A percentile compares a stretch with the other conserved stretches of the same genome.
phyloP scores from a whole-genome alignment of 2,329 filamentous ascomycete genomes.

The Aspergillus vadensis region DNA sequence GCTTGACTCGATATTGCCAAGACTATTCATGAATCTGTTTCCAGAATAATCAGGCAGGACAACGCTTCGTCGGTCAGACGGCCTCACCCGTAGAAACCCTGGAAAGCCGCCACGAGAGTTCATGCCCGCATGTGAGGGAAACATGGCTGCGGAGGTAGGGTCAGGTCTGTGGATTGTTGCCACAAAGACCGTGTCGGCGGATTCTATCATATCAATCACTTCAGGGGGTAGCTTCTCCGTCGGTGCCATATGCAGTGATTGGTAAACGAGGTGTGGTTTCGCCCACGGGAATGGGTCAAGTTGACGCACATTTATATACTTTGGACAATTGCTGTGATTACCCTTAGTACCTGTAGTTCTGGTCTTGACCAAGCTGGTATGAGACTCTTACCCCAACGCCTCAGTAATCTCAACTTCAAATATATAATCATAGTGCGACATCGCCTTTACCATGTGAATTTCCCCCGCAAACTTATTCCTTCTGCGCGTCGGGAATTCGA shows the following conservation, averaged over 20 bases:
- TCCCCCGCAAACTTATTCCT: background rate
- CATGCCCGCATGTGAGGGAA: conserved; percentile 6
- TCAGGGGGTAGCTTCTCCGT: background rate
- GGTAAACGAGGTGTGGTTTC: background rate
- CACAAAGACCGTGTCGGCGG: conserved; percentile 8
- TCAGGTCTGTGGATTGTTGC: background rate
- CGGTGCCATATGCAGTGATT: background rate
- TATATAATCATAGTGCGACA: background rate
- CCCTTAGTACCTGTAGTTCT: no score
- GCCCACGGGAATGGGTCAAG: background rate
- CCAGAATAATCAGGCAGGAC: conserved; percentile 9
- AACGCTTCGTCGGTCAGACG: background rate
- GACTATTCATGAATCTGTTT: conserved; percentile 11
- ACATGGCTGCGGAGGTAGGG: background rate
- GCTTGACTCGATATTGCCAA: conserved; percentile 23
- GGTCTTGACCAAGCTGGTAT: no score
- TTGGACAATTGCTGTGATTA: conserved; percentile 3
- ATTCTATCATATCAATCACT: background rate
- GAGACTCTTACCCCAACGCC: background rate
- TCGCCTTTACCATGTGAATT: background rate
- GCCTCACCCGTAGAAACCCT: background rate
- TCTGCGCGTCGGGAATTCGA: background rate
- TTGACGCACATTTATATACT: conserved; percentile 7
- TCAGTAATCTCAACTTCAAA: background rate
- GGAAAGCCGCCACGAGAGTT: conserved; percentile 7